Evolutionary conservation across 2,329 filamentous ascomycete genomes (phyloP), one percentile per base, ranked within the genome.

Genomic region (Aspergillus sp.): DNA sequence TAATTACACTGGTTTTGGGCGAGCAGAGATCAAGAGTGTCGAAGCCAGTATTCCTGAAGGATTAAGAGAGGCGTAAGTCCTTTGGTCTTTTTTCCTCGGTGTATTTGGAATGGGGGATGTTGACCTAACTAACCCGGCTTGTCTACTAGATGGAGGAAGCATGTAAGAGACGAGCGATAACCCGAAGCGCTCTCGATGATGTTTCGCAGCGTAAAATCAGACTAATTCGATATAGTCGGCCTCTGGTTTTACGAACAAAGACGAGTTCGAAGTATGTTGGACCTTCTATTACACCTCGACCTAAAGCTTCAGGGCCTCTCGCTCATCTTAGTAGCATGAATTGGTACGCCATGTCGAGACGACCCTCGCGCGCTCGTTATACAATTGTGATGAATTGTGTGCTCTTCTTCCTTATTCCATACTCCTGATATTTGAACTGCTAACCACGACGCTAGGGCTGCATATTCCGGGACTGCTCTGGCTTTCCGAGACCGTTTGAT

Each of bases 341-440:
- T 84, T 96, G 57, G 91, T 99, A 63, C 88, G 89, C 64, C 95
- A 99, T 80, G 90, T 99, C 70, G 95, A 99, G 79, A 98, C 95
- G 3, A 96, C 93, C 3, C 84, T 99, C 61, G 95, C 95, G 62
- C 90, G 95, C 60, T 97, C 93, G 70, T 86, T 99, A 75, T 98
- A 93, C 85, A 99, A 99, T 78, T 99, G 95, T 78, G 93, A 99
- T 80, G 95, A 99, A 78, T 76, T 82, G 75, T 84, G 68, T 62
- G 79, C 66, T 45, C 15, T 19, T 24, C 9, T 14, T 5, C 33
- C 11, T 24, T 35, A 15, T 47, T 35, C 8, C 40, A 19, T 49
- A 15, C 47, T 19, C 35, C 19, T 23, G 19, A 59, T 55, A 62
- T 39, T 35, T 17, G 27, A 23, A 31, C 3, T 17, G 9, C 40